These are phyloP conservation scores for Amanita polypyramis DNA, from an alignment of 768 basidiomycete genomes.

Conservation along the genomic window DNA sequence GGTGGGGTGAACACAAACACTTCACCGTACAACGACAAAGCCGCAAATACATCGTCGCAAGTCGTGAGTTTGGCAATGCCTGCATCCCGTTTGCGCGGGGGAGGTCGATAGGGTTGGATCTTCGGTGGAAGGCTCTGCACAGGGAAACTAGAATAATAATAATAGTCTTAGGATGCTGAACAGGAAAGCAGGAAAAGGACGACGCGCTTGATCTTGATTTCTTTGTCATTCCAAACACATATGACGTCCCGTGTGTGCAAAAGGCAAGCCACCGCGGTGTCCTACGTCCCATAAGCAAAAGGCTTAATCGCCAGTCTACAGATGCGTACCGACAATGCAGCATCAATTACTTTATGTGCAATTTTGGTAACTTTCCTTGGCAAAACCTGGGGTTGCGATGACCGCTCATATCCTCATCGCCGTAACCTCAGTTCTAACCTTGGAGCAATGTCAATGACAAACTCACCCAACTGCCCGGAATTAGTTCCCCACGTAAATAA, in stretches of 20 bases:
- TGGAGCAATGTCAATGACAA: neutral
- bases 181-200: neutral
- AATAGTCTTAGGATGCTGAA: neutral
- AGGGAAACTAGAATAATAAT: slow-evolving; percentile 48
- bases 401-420: slow-evolving; percentile 61
- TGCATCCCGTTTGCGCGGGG: slow-evolving; percentile 59
- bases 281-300: slow-evolving; percentile 28
- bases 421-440: neutral
- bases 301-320: too few relatives aligned
- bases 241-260: slow-evolving; percentile 73
- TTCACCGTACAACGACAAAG: slow-evolving; percentile 80
- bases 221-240: slow-evolving; percentile 68
- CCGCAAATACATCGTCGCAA: slow-evolving; percentile 74
- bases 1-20: slow-evolving; percentile 70
- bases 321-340: slow-evolving; percentile 61
- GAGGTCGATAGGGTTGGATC: slow-evolving; percentile 73
- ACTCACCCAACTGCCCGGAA: slow-evolving; percentile 77
- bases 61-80: slow-evolving; percentile 71
- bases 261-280: slow-evolving; percentile 75
- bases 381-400: slow-evolving; percentile 60
- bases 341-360: slow-evolving; percentile 52
- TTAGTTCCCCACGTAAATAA: slow-evolving; percentile 94
- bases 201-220: slow-evolving; percentile 63
- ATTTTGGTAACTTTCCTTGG: slow-evolving; percentile 80
- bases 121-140: slow-evolving; percentile 65